Evolutionary conservation across 345 rosid genomes (phyloP).

Genomic region (Pelargonium nanum): DNA sequence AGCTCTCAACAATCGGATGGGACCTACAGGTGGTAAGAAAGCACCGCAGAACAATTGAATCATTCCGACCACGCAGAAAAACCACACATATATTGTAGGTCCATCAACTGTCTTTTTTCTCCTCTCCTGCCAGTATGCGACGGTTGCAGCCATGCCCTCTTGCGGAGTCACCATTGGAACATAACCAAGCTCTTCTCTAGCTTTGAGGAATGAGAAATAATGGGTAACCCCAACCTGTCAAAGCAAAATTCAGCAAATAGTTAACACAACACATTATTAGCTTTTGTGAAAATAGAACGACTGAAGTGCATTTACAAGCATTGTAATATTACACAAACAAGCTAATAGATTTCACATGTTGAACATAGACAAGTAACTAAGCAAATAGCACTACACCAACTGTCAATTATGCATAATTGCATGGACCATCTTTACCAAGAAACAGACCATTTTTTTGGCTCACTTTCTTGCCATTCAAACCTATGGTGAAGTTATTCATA

Average conservation of each 20-base stretch:
- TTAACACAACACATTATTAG: too few species aligned
- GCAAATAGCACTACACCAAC: too few species aligned
- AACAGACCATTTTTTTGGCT: too few species aligned
- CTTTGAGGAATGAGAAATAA: slow-evolving; percentile 80
- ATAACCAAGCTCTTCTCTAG: slow-evolving; percentile 83
- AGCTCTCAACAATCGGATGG: slow-evolving; percentile 43
- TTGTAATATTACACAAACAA: too few species aligned
- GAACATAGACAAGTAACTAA: too few species aligned
- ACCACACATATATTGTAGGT: slow-evolving; percentile 54
- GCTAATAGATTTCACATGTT: too few species aligned
- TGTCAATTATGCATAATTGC: too few species aligned
- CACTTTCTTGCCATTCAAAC: too few species aligned
- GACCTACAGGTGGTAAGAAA: slow-evolving; percentile 61
- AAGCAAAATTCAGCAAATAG: slow-evolving; percentile 13
- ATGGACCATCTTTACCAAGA: too few species aligned
- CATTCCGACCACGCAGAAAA: slow-evolving; percentile 44
- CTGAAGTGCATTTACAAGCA: too few species aligned
- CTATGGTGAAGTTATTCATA: too few species aligned
- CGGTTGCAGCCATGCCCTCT: slow-evolving; percentile 85
- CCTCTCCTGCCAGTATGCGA: slow-evolving; percentile 63
- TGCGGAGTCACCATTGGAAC: slow-evolving; percentile 66
- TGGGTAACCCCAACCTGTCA: slow-evolving; percentile 83
- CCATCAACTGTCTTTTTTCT: slow-evolving; percentile 59
- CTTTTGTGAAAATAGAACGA: too few species aligned
- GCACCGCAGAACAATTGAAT: slow-evolving; percentile 31